Percentiles rank a stretch among this genome's conserved stretches.
phyloP scores from a whole-genome alignment of 2,329 filamentous ascomycete species.

The Septoria linicola region DNA sequence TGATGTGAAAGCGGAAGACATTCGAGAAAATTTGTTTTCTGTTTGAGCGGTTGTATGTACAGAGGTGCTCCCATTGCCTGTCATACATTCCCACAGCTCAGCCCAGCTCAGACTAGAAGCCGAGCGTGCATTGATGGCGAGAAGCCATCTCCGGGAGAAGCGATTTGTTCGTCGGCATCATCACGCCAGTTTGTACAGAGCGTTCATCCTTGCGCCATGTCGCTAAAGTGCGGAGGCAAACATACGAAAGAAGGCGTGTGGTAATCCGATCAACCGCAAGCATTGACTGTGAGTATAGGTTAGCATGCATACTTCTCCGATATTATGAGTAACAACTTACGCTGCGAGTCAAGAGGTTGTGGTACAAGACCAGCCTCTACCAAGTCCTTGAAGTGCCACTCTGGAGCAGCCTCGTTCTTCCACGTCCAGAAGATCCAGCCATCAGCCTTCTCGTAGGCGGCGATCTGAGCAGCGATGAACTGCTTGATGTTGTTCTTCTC shows the following conservation, averaged over 20 bases:
- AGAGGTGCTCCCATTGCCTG: conserved; percentile 15
- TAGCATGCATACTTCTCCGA: not conserved
- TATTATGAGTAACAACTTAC: not conserved
- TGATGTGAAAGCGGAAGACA: too few relatives aligned
- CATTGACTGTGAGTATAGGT: conserved; percentile 9
- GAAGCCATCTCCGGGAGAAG: not conserved
- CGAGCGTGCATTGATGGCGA: too few relatives aligned
- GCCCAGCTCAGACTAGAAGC: too few relatives aligned
- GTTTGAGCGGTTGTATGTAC: conserved; percentile 3
- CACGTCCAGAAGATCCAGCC: conserved; percentile 55
- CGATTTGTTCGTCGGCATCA: too few relatives aligned
- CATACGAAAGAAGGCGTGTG: conserved; percentile 1
- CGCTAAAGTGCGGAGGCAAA: not conserved
- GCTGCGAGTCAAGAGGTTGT: conserved; percentile 19
- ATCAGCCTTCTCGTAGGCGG: conserved; percentile 48
- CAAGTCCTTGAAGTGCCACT: conserved; percentile 51
- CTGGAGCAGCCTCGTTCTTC: conserved; percentile 51
- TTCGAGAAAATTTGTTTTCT: not conserved
- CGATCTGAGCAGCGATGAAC: conserved; percentile 50
- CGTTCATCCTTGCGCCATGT: conserved; percentile 1
- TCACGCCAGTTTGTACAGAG: not conserved
- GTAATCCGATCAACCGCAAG: conserved; percentile 8
- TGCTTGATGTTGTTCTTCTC: conserved; percentile 46
- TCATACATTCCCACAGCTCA: conserved; percentile 1
- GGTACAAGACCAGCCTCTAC: conserved; percentile 41